Conservation (phyloP, 2,329 filamentous ascomycete genomes). For the Tolypocladium tropicale region DNA sequence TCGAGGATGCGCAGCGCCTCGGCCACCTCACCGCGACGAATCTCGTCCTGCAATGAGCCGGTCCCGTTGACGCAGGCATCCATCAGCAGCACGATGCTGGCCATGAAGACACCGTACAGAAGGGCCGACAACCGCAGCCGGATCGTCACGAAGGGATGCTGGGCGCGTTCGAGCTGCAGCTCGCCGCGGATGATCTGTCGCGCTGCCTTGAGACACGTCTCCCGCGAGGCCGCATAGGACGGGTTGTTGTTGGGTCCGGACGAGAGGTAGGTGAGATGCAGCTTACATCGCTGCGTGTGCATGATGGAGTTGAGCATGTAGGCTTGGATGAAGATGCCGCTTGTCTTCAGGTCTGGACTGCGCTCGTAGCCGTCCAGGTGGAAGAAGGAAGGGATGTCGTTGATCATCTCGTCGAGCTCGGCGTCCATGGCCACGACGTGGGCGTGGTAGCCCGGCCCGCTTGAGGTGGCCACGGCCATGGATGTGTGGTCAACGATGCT, state of each 20-base stretch:
- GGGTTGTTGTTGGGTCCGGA: background rate
- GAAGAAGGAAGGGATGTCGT: background rate
- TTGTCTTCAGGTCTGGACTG: background rate
- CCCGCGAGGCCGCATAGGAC: background rate
- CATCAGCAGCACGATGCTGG: background rate
- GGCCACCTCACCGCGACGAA: background rate
- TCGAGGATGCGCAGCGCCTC: background rate
- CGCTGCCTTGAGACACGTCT: background rate
- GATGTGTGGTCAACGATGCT: background rate
- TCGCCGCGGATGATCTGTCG: background rate
- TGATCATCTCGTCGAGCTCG: background rate
- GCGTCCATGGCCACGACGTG: background rate
- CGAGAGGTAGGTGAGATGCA: background rate
- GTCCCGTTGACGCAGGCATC: background rate
- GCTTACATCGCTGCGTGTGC: background rate
- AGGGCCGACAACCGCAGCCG: background rate
- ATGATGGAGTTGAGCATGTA: slow-evolving; percentile 1
- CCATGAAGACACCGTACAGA: background rate
- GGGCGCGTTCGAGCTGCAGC: background rate
- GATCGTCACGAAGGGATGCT: background rate
- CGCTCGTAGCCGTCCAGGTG: background rate
- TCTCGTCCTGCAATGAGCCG: background rate
- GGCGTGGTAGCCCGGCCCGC: background rate
- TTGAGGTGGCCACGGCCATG: background rate
- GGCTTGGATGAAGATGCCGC: background rate